Base-by-base conservation (phyloP, 176 grass and related monocot genomes). In the Triticum monococcum region DNA sequence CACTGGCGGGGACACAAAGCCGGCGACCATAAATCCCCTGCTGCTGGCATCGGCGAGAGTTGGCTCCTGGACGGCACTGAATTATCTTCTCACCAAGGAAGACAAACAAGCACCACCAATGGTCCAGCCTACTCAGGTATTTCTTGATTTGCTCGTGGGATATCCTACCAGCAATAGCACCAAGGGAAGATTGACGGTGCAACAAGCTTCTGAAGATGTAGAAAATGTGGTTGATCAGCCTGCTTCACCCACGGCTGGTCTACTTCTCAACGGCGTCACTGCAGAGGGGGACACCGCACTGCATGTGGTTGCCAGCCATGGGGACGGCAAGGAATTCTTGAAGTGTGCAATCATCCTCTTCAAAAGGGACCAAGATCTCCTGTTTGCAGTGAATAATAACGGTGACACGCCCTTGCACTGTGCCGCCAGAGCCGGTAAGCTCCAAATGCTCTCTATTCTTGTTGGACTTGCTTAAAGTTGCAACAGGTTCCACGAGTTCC, bases 121-220 rank as follows among this genome's bases (percentile, higher is more conserved):
- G 31, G 0, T 20, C 12, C 12, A 14, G 45, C 12, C 45, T 12
- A 48, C 45, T 14, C 45, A 48, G 12, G 45, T 12, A 48, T 48
- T 48, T 48, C 45, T 48, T 48, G 45, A 48, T 4, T 48, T 48
- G 12, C 12, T 48, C 0, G 9, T 41, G 9, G 38, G 38, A 1
- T 14, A 48, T 0, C 1, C 45, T 3, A 0, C 12, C 1, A 0
- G 3, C 12, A 14, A 4, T 1, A 48, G 1, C 12, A 5, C 12
- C 12, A 48, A 48, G 0, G 12, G 12, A 48, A 14, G 12, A 10
- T 0, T 48, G 4, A 48, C 45, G 4, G 45, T 14, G 12, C 12
- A 5, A 0, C 12, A 48, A 67, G 28, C 64, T 32, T 32, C 26
- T 31, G 26, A 66, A 16, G 64, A 14, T 3, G 26, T 14, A 65